phyloP scores from a whole-genome alignment of 1,284 basidiomycete genomes.

The Boletus calvinii region DNA sequence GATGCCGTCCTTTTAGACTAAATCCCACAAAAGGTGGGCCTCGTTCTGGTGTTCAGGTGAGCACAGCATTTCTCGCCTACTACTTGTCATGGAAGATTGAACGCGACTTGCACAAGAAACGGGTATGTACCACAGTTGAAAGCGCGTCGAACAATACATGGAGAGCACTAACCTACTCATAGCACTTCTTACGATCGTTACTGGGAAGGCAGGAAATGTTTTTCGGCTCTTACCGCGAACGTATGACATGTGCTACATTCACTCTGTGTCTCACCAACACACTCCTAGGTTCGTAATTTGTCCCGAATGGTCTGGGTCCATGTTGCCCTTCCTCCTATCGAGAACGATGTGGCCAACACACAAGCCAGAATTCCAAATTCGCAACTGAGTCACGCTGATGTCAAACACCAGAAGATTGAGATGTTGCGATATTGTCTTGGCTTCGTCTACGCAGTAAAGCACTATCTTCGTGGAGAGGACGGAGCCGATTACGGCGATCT shows the following conservation, averaged over 20 bases:
- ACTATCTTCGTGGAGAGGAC: slow-evolving; percentile 75
- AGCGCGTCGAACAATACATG: background rate
- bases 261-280: background rate
- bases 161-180: slow-evolving; percentile 3
- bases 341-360: slow-evolving; percentile 39
- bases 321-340: slow-evolving; percentile 61
- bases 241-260: slow-evolving; percentile 40
- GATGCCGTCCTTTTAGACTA: background rate
- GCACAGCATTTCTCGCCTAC: slow-evolving; percentile 18
- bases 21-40: slow-evolving; percentile 51
- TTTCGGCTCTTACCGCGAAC: slow-evolving; percentile 61
- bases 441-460: slow-evolving; percentile 72
- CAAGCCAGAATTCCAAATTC: slow-evolving; percentile 52
- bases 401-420: slow-evolving; percentile 71
- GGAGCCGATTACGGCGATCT: slow-evolving; percentile 70
- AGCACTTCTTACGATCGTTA: slow-evolving; percentile 81
- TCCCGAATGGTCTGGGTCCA: slow-evolving; percentile 77
- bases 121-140: slow-evolving; percentile 23
- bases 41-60: slow-evolving; percentile 77
- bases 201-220: slow-evolving; percentile 85
- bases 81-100: background rate
- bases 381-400: slow-evolving; percentile 50
- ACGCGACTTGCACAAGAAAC: slow-evolving; percentile 19
- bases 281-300: slow-evolving; percentile 54
- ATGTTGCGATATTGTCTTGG: slow-evolving; percentile 66